These are phyloP conservation scores for Danielia reshetovae DNA, from an alignment of 805 yeast species.

Conservation along the genomic window DNA sequence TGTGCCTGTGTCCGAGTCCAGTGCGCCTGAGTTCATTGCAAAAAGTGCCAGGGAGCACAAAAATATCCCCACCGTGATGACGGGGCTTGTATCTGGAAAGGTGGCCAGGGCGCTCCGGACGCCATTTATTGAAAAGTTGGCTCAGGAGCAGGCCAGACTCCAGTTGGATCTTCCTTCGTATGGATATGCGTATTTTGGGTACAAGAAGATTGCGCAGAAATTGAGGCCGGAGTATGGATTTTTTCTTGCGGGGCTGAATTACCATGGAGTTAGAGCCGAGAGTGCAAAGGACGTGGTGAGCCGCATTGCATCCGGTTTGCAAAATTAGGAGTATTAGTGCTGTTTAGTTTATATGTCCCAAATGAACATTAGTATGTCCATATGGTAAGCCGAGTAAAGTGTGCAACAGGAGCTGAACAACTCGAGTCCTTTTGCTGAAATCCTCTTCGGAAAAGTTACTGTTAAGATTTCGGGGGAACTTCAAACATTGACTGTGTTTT, in stretches of 20 bases:
- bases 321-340: too few species aligned
- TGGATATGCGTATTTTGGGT: constrained; percentile 32
- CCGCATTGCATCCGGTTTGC: too few species aligned
- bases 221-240: constrained; percentile 20
- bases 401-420: too few species aligned
- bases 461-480: too few species aligned
- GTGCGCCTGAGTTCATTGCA: constrained; percentile 17
- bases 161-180: constrained; percentile 28
- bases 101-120: constrained; percentile 36
- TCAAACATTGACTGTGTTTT: too few species aligned
- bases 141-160: constrained; percentile 3
- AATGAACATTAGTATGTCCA: too few species aligned
- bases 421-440: too few species aligned
- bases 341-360: too few species aligned
- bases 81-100: constrained; percentile 34
- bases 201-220: constrained; percentile 19
- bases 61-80: constrained; percentile 26
- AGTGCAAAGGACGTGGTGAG: too few species aligned
- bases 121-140: constrained; percentile 27
- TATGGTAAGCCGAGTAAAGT: too few species aligned
- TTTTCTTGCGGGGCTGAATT: constrained; percentile 35
- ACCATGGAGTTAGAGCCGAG: too few species aligned
- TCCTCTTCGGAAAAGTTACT: too few species aligned
- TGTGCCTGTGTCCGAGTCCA: constrained; percentile 33
- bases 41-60: constrained; percentile 4